Base-by-base conservation (phyloP, 257 asterid genomes). In the Nemophila menziesii region DNA sequence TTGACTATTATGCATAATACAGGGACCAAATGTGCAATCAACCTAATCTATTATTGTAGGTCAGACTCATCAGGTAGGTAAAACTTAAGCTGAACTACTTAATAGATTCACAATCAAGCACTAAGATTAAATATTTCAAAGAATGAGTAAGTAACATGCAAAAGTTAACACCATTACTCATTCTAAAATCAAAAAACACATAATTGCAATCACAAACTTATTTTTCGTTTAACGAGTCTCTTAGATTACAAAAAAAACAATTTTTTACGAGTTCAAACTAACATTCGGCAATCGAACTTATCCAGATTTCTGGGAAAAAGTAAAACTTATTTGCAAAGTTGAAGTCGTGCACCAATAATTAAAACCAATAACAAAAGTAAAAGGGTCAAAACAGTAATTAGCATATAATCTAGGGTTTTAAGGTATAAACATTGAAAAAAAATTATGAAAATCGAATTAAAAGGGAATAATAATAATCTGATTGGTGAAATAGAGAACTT, bases 401-500 rank as follows among this genome's bases (percentile, higher is more conserved):
- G 39, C 55, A 27, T 9, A 22, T 16, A 45, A 52, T 17, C 49
- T 52, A 52, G 52, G 68, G 66, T 42, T 69, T 58, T 44, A 56
- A 49, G 17, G 21, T 8, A 13, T 14, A 6, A 51, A 20, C n/a
- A 15, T 24, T 6, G 11, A 4, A 11, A 11, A 2, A 33, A 14
- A 37, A 34, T 14, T n/a, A n/a, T n/a, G n/a, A n/a, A n/a, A n/a
- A 39, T 43, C 49, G 43, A 18, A 46, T 33, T 41, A 20, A 54
- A 19, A 18, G 43, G 16, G 29, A 26, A 22, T 14, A 59, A 42
- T 41, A 70, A 58, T 24, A 48, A 20, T 53, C 24, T 22, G 27
- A 48, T 14, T 21, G 15, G 18, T 42, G 23, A 38, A 14, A 46
- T 33, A 12, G 36, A 71, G 15, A 51, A 66, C 96, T 79, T 69